Percentiles rank a stretch among this genome's conserved stretches.
phyloP scores from a whole-genome alignment of 176 grass and related monocot species.

The Microstegium vimineum region DNA sequence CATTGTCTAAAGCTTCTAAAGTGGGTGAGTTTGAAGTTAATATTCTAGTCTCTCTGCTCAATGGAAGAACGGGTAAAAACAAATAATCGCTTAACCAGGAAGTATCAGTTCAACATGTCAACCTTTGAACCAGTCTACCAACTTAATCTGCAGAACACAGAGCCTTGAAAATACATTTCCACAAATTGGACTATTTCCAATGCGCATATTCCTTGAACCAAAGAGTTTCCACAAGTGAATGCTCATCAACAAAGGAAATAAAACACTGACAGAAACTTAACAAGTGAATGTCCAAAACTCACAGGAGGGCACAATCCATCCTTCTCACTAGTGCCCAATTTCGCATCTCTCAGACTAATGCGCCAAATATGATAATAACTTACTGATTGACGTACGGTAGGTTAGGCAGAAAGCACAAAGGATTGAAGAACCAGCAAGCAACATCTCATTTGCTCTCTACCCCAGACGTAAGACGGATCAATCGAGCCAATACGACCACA shows the following conservation, averaged over 20 bases:
- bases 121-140: not conserved
- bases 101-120: not conserved
- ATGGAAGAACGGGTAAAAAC: not conserved
- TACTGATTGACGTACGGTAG: not conserved
- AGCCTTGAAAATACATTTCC: not conserved
- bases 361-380: not conserved
- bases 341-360: not conserved
- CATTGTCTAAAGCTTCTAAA: not conserved
- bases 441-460: not conserved
- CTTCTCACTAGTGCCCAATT: not conserved
- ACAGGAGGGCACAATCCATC: not conserved
- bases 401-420: not conserved
- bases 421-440: not conserved
- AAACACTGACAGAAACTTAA: not conserved
- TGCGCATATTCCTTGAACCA: not conserved
- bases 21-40: not conserved
- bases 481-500: not conserved
- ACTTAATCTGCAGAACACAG: slow-evolving; percentile 18
- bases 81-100: slow-evolving; percentile 8
- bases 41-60: not conserved
- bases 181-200: slow-evolving; percentile 20
- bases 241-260: not conserved
- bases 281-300: slow-evolving; percentile 6
- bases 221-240: not conserved
- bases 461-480: not conserved